Evolutionary conservation across 805 yeast genomes (phyloP).

Genomic region (Ogataea paradorogensis): DNA sequence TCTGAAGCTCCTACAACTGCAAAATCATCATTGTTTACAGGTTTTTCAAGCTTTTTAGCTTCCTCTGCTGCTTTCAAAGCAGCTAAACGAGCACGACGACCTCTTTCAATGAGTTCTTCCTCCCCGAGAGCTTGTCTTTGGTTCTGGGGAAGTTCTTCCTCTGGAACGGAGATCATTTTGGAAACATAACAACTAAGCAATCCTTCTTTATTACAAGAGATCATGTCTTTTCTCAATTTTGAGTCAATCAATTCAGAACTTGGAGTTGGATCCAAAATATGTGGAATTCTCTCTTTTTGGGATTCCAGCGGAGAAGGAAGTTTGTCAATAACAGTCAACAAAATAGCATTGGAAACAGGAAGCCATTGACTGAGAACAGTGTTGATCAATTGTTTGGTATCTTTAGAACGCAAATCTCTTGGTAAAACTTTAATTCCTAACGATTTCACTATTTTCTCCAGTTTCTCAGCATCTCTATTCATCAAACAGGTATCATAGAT

Average conservation of each 20-base stretch:
- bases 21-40: conserved; percentile 16
- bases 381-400: conserved; percentile 58
- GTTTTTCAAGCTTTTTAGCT: conserved; percentile 34
- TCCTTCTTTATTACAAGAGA: conserved; percentile 62
- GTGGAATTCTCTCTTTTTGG: conserved; percentile 68
- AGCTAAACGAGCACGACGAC: conserved; percentile 59
- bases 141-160: conserved; percentile 68
- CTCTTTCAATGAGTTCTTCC: conserved; percentile 61
- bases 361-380: conserved; percentile 89
- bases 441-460: conserved; percentile 72
- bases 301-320: conserved; percentile 81
- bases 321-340: conserved; percentile 79
- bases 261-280: conserved; percentile 60
- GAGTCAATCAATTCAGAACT: conserved; percentile 47
- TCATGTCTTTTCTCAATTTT: conserved; percentile 52
- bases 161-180: conserved; percentile 84
- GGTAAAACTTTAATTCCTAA: conserved; percentile 66
- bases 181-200: conserved; percentile 79
- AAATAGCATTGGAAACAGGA: conserved; percentile 82
- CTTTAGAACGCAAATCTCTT: conserved; percentile 78
- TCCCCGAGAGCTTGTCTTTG: conserved; percentile 40
- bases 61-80: conserved; percentile 67
- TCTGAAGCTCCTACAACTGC: conserved; percentile 15
- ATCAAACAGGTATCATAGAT: conserved; percentile 70
- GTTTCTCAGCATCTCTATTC: conserved; percentile 63